These are phyloP conservation scores for Fusarium ambrosium DNA, from an alignment of 2,329 filamentous ascomycete species.

Conservation along the genomic window DNA sequence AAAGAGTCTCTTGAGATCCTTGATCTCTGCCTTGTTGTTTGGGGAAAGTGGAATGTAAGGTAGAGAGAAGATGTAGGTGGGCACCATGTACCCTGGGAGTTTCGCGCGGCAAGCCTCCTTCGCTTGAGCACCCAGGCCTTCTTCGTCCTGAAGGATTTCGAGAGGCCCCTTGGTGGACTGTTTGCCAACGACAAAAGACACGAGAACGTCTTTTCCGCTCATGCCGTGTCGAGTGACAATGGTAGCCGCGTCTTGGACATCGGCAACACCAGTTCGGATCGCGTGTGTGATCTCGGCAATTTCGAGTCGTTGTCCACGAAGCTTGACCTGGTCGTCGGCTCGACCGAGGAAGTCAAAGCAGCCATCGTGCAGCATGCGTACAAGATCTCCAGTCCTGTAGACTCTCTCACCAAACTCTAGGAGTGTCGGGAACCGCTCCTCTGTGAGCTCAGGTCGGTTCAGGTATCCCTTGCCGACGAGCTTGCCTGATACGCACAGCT, in stretches of 20 bases:
- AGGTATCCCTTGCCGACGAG: slow-evolving; percentile 93
- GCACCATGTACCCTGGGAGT: slow-evolving; percentile 90
- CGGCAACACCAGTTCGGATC: slow-evolving; percentile 71
- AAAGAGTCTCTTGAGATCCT: slow-evolving; percentile 77
- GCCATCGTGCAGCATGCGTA: slow-evolving; percentile 82
- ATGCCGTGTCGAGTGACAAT: slow-evolving; percentile 78
- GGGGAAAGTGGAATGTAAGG: slow-evolving; percentile 82
- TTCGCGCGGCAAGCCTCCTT: slow-evolving; percentile 75
- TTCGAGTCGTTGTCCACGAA: slow-evolving; percentile 89
- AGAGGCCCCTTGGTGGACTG: slow-evolving; percentile 27
- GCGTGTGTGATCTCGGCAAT: slow-evolving; percentile 92
- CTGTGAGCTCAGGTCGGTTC: slow-evolving; percentile 82
- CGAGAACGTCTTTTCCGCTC: slow-evolving; percentile 84
- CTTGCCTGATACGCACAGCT: slow-evolving; percentile 88
- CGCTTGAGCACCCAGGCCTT: slow-evolving; percentile 60
- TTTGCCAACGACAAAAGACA: slow-evolving; percentile 74
- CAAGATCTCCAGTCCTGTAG: slow-evolving; percentile 91
- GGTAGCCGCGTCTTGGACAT: slow-evolving; percentile 79
- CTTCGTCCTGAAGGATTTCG: slow-evolving; percentile 46
- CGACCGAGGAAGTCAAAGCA: slow-evolving; percentile 91
- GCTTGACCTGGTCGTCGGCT: slow-evolving; percentile 91
- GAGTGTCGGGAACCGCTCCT: slow-evolving; percentile 80
- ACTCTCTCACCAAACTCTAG: slow-evolving; percentile 70
- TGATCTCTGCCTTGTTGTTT: slow-evolving; percentile 91
- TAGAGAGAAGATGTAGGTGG: slow-evolving; percentile 83